Percentiles rank a stretch among this genome's conserved stretches.
These are phyloP conservation scores for Zizania latifolia DNA, from an alignment of 176 grass and related monocot genomes.

Conservation along the genomic window DNA sequence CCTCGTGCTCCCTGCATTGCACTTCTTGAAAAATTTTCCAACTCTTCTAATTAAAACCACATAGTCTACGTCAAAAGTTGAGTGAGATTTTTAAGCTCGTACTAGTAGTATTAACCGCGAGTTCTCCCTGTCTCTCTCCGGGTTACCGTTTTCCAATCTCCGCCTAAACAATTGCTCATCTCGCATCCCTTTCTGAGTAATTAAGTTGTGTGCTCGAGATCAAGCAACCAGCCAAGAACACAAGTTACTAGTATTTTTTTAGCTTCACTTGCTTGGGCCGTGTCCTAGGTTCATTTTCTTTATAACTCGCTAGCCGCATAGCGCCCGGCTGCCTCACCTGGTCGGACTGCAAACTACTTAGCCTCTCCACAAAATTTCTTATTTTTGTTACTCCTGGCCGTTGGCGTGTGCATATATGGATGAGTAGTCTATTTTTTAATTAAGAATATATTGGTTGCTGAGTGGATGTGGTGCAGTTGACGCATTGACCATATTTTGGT, in stretches of 20 bases:
- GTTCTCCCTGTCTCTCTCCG: constrained; percentile 1
- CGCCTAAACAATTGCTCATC: constrained; percentile 5
- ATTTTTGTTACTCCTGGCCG: too few relatives aligned
- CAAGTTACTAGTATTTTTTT: not conserved
- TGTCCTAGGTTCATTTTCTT: constrained; percentile 23
- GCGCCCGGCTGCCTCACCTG: too few relatives aligned
- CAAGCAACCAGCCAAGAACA: not conserved
- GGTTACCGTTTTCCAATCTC: not conserved
- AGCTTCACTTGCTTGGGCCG: constrained; percentile 13
- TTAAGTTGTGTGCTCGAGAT: not conserved
- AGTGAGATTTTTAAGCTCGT: not conserved
- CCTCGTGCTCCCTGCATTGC: not conserved
- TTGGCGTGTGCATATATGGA: too few relatives aligned
- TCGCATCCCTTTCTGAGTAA: not conserved
- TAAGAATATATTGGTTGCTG: too few relatives aligned
- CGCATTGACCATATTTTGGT: too few relatives aligned
- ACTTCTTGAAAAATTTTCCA: too few relatives aligned
- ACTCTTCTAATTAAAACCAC: not conserved
- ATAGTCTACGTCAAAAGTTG: not conserved
- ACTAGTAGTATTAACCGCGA: not conserved
- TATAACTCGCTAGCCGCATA: too few relatives aligned
- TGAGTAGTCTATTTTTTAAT: too few relatives aligned
- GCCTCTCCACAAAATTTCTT: too few relatives aligned
- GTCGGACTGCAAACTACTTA: too few relatives aligned
- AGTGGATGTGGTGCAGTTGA: too few relatives aligned